Percentiles rank a stretch among this genome's conserved stretches.
Conservation (phyloP, 768 basidiomycete species). For the Gloeophyllum trabeum region DNA sequence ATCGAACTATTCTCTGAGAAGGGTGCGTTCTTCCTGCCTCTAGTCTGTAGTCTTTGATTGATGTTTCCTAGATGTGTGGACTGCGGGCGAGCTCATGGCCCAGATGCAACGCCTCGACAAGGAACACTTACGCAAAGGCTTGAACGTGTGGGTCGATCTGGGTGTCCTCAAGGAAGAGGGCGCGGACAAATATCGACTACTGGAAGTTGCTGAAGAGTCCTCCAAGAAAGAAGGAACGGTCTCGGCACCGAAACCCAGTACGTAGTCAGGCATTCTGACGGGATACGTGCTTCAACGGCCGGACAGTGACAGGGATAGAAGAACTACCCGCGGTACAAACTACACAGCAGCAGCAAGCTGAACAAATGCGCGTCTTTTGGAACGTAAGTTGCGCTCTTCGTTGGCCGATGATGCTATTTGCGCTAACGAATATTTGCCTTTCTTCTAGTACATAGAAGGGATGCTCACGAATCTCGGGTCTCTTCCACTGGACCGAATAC, state of each 20-base stretch:
- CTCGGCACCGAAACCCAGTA: slow-evolving; percentile 1
- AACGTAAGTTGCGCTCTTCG: slow-evolving; percentile 40
- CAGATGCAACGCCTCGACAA: slow-evolving; percentile 58
- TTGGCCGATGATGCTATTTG: background rate
- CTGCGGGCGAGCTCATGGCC: slow-evolving; percentile 52
- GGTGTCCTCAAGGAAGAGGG: slow-evolving; percentile 67
- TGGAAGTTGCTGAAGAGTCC: slow-evolving; percentile 50
- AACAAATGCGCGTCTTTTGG: slow-evolving; percentile 85
- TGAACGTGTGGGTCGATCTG: slow-evolving; percentile 75
- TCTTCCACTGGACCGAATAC: slow-evolving; percentile 73
- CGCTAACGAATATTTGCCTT: slow-evolving; percentile 2
- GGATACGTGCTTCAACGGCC: too few relatives aligned
- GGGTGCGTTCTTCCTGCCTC: slow-evolving; percentile 24
- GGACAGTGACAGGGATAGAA: too few relatives aligned
- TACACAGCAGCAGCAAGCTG: slow-evolving; percentile 65
- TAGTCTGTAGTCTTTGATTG: background rate
- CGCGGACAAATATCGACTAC: slow-evolving; percentile 47
- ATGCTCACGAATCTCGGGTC: slow-evolving; percentile 84
- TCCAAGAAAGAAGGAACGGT: slow-evolving; percentile 3
- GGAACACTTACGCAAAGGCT: slow-evolving; percentile 55
- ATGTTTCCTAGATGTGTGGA: slow-evolving; percentile 50
- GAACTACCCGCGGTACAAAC: slow-evolving; percentile 37
- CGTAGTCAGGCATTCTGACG: background rate
- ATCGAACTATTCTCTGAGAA: slow-evolving; percentile 77
- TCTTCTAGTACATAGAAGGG: slow-evolving; percentile 69